phyloP scores from a whole-genome alignment of 495 filamentous ascomycete genomes.

The Letharia columbiana region DNA sequence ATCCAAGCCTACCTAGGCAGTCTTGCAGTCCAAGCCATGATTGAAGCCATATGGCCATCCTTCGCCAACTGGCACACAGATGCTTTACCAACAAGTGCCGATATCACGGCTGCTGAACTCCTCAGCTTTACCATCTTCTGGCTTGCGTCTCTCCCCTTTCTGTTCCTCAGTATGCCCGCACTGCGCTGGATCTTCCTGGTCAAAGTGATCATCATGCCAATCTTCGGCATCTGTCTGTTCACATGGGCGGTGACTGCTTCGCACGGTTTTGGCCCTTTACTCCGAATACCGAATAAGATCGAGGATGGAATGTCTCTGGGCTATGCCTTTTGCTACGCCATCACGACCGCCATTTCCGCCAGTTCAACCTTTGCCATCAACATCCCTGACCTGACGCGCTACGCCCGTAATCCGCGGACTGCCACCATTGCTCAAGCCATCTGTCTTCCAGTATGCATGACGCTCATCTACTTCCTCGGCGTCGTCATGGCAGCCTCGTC shows the following conservation, averaged over 20 bases:
- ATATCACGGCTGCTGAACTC: conserved; percentile 39
- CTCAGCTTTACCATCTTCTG: conserved; percentile 34
- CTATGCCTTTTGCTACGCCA: conserved; percentile 16
- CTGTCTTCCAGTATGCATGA: conserved; percentile 49
- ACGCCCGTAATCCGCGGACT: conserved; percentile 41
- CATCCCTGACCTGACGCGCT: conserved; percentile 55
- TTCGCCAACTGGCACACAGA: conserved; percentile 34
- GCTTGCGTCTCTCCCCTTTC: conserved; percentile 35
- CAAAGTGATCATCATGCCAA: conserved; percentile 45
- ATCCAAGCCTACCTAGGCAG: conserved; percentile 38
- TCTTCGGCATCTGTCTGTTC: conserved; percentile 45
- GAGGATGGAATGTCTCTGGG: conserved; percentile 16
- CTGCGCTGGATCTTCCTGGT: conserved; percentile 50
- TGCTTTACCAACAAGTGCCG: conserved; percentile 33
- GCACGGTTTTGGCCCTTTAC: conserved; percentile 16
- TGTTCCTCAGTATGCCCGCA: conserved; percentile 45
- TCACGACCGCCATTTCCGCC: conserved; percentile 14
- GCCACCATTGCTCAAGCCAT: conserved; percentile 44
- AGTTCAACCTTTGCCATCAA: conserved; percentile 34
- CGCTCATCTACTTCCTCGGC: conserved; percentile 34
- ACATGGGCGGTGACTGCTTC: conserved; percentile 42
- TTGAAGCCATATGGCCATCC: conserved; percentile 50
- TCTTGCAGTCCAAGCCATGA: conserved; percentile 41
- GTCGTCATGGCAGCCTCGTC: conserved; percentile 37
- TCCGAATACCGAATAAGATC: conserved; percentile 15